phyloP scores from a whole-genome alignment of 129 eudicot species.

The Helianthus annuus region HanXRQr2.0-SUNRISE NC_035434.2:162121697-162122196 shows the following conservation, averaged over 20 bases:
- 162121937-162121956: no score
- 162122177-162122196: conserved; percentile 62
- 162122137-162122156: conserved; percentile 95
- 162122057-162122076: background rate
- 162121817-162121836: background rate
- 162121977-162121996: background rate
- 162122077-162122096: background rate
- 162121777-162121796: background rate
- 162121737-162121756: conserved; percentile 76
- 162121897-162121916: no score
- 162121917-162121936: no score
- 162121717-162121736: conserved; percentile 86
- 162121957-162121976: background rate
- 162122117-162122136: conserved; percentile 62
- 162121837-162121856: background rate
- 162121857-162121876: no score
- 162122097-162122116: background rate
- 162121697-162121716: conserved; percentile 84
- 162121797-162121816: background rate
- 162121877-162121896: no score
- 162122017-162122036: background rate
- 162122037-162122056: background rate
- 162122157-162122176: conserved; percentile 85
- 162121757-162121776: no score
- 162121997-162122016: no score